Percentiles rank a stretch among this genome's conserved stretches.
Evolutionary conservation across 805 yeast genomes (phyloP).

Genomic region (Ogataea minuta): DNA sequence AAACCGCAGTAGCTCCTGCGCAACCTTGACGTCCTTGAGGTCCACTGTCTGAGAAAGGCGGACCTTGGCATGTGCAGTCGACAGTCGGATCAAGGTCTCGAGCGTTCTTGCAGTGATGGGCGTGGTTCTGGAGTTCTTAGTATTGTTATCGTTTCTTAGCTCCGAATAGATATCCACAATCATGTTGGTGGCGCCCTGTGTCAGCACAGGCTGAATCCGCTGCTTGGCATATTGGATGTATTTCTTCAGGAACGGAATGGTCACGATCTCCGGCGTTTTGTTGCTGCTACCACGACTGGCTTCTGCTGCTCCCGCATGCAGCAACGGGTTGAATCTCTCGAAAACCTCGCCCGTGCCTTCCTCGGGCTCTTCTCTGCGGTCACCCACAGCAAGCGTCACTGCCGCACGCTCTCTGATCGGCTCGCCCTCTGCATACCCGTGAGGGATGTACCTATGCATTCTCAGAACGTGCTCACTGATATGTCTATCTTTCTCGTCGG

Average conservation of each 20-base stretch:
- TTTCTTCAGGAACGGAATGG: slow-evolving; percentile 85
- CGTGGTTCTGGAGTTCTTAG: slow-evolving; percentile 69
- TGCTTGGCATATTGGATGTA: slow-evolving; percentile 93
- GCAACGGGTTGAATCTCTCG: slow-evolving; percentile 76
- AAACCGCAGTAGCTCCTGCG: slow-evolving; percentile 79
- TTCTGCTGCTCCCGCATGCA: slow-evolving; percentile 74
- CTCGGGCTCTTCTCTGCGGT: slow-evolving; percentile 44
- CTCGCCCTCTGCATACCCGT: slow-evolving; percentile 88
- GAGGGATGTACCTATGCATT: slow-evolving; percentile 87
- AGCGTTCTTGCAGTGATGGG: slow-evolving; percentile 98
- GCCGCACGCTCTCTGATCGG: slow-evolving; percentile 79
- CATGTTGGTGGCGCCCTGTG: slow-evolving; percentile 72
- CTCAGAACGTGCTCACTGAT: slow-evolving; percentile 93
- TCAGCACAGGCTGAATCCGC: slow-evolving; percentile 76
- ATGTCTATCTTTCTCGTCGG: slow-evolving; percentile 77
- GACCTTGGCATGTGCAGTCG: slow-evolving; percentile 97
- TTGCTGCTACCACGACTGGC: slow-evolving; percentile 32
- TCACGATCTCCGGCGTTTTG: slow-evolving; percentile 49
- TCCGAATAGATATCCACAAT: slow-evolving; percentile 79
- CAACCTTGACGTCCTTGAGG: slow-evolving; percentile 76
- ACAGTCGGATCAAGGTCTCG: slow-evolving; percentile 89
- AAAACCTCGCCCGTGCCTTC: slow-evolving; percentile 62
- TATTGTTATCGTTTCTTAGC: slow-evolving; percentile 70
- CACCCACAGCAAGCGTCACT: slow-evolving; percentile 80
- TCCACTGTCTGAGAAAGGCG: slow-evolving; percentile 76